Conservation (phyloP, 345 rosid species). For the Gossypium arboreum region DNA sequence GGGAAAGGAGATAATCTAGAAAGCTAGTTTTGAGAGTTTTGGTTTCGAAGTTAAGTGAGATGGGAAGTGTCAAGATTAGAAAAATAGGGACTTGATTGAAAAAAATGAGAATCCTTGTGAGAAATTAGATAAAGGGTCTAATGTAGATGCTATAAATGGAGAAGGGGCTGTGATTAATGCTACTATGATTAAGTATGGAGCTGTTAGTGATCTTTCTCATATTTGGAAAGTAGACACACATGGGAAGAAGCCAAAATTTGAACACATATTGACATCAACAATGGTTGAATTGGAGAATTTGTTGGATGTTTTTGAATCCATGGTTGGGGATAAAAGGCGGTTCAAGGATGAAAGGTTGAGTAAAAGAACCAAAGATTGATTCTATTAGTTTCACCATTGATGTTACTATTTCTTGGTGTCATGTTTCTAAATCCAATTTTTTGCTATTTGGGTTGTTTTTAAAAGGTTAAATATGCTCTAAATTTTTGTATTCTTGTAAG, state of each 20-base stretch:
- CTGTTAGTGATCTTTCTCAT: constrained; percentile 4
- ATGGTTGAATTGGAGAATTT: neutral
- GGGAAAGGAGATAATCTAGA: constrained; percentile 6
- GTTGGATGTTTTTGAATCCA: too few relatives aligned
- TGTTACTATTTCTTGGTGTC: too few relatives aligned
- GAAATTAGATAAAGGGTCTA: neutral
- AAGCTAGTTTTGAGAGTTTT: neutral
- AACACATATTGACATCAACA: constrained; percentile 39
- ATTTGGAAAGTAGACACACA: constrained; percentile 1
- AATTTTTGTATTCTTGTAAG: too few relatives aligned
- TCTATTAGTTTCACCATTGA: too few relatives aligned
- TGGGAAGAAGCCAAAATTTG: constrained; percentile 37
- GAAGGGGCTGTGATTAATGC: constrained; percentile 26
- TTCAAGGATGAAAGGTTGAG: too few relatives aligned
- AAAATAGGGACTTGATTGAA: constrained; percentile 17
- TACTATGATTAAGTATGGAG: constrained; percentile 30
- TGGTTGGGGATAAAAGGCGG: too few relatives aligned
- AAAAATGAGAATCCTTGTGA: neutral
- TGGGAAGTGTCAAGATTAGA: constrained; percentile 9
- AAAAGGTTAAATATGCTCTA: too few relatives aligned
- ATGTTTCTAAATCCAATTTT: too few relatives aligned
- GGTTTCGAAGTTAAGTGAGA: constrained; percentile 18
- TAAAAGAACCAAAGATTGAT: too few relatives aligned
- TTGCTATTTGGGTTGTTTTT: too few relatives aligned
- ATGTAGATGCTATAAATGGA: constrained; percentile 1